A percentile compares a stretch with the other conserved stretches of the same genome.
Conservation (phyloP, 352 stramenopile genomes). For the Pythium insidiosum region DNA sequence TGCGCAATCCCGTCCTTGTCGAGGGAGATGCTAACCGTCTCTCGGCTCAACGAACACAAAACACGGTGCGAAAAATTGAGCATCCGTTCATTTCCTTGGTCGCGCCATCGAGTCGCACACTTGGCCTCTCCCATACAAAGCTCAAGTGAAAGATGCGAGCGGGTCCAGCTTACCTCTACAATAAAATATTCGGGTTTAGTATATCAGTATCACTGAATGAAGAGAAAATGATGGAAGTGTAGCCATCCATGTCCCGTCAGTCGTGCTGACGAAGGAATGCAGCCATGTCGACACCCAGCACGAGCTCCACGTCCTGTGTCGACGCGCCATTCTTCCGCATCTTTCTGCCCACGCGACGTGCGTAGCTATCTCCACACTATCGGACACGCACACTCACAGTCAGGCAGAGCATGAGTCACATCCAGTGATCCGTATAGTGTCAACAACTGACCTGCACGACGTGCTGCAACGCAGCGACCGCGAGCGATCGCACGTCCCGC, state of each 20-base stretch:
- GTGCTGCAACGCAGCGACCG: slow-evolving; percentile 19
- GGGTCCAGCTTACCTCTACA: slow-evolving; percentile 12
- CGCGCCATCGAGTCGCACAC: no score
- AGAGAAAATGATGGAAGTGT: no score
- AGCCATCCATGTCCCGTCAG: no score
- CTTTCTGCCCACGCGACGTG: slow-evolving; percentile 24
- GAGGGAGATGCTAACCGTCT: slow-evolving; percentile 93
- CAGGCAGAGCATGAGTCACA: neutral
- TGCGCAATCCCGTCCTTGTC: slow-evolving; percentile 90
- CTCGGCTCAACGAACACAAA: slow-evolving; percentile 91
- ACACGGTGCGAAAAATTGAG: neutral
- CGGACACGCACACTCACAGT: neutral
- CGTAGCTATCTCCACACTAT: slow-evolving; percentile 14
- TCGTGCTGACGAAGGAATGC: no score
- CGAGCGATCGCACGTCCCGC: slow-evolving; percentile 1
- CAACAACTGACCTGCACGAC: slow-evolving; percentile 12
- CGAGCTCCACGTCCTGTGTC: slow-evolving; percentile 11
- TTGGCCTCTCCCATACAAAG: slow-evolving; percentile 4
- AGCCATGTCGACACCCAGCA: slow-evolving; percentile 22
- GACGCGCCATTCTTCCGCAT: slow-evolving; percentile 17
- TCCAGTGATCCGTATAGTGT: neutral
- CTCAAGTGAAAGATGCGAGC: neutral
- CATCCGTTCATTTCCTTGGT: slow-evolving; percentile 10
- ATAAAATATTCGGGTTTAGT: slow-evolving; percentile 20
- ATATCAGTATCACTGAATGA: no score